Evolutionary conservation across 2,329 filamentous ascomycete species (phyloP).

Genomic region (Nemania abortiva): DNA sequence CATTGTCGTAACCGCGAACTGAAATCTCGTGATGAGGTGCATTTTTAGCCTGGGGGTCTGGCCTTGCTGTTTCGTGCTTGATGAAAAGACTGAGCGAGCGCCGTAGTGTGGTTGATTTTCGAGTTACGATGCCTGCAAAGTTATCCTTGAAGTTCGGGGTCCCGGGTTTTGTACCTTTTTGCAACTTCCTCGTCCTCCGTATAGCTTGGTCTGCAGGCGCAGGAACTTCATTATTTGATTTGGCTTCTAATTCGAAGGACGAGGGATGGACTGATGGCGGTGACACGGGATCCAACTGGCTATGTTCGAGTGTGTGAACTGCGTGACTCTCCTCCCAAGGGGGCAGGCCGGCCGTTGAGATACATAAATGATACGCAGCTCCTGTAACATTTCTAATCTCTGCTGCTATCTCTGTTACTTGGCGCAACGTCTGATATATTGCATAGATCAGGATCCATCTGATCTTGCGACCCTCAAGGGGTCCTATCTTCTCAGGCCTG

Average conservation of each 20-base stretch:
- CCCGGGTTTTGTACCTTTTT: not conserved
- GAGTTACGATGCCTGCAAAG: slow-evolving; percentile 51
- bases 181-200: slow-evolving; percentile 22
- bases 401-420: slow-evolving; percentile 69
- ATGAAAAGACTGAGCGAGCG: slow-evolving; percentile 53
- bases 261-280: slow-evolving; percentile 29
- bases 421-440: slow-evolving; percentile 77
- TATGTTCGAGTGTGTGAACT: slow-evolving; percentile 47
- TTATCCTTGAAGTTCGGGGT: slow-evolving; percentile 43
- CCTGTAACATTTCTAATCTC: slow-evolving; percentile 70
- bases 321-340: slow-evolving; percentile 59
- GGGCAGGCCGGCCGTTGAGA: slow-evolving; percentile 58
- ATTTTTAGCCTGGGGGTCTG: slow-evolving; percentile 30
- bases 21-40: slow-evolving; percentile 63
- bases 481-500: slow-evolving; percentile 67
- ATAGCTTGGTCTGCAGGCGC: slow-evolving; percentile 56
- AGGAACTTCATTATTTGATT: slow-evolving; percentile 69
- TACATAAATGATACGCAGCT: slow-evolving; percentile 68
- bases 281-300: slow-evolving; percentile 47
- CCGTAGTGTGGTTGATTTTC: slow-evolving; percentile 48
- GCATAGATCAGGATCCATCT: slow-evolving; percentile 83
- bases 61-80: slow-evolving; percentile 28
- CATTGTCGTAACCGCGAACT: slow-evolving; percentile 66
- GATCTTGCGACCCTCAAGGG: slow-evolving; percentile 78
- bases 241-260: slow-evolving; percentile 56